Evolutionary conservation across 805 yeast genomes (phyloP).

Genomic region (Dipodascopsis uninucleata): DNA sequence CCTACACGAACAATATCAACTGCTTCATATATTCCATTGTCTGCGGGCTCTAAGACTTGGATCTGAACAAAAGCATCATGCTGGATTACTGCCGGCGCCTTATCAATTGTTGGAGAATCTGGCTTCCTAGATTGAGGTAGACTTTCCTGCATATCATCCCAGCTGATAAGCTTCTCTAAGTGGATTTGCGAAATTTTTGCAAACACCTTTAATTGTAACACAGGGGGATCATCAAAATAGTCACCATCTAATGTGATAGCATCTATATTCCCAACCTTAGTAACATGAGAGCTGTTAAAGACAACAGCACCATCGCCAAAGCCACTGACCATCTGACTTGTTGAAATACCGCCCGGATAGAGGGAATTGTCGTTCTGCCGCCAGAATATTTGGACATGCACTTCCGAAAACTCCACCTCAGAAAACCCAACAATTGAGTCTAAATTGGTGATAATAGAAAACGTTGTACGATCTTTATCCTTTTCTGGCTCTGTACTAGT

Average conservation of each 20-base stretch:
- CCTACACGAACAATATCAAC: constrained; percentile 14
- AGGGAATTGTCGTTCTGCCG: constrained; percentile 5
- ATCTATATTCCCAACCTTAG: constrained; percentile 1
- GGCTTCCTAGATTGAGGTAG: neutral
- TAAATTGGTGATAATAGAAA: constrained; percentile 14
- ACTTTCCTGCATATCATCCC: constrained; percentile 30
- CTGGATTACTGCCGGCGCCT: neutral
- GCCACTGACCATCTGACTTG: constrained; percentile 16
- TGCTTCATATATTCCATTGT: constrained; percentile 22
- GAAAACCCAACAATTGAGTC: constrained; percentile 24
- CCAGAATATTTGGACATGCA: constrained; percentile 23
- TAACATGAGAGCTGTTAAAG: constrained; percentile 18
- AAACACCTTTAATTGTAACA: constrained; percentile 20
- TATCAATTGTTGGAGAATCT: neutral
- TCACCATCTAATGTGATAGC: neutral
- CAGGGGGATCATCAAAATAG: constrained; percentile 1
- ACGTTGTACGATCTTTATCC: constrained; percentile 3
- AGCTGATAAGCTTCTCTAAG: constrained; percentile 27
- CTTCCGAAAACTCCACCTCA: constrained; percentile 29
- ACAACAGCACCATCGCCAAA: constrained; percentile 25
- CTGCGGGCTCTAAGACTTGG: constrained; percentile 20
- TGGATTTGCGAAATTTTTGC: constrained; percentile 23
- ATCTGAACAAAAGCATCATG: constrained; percentile 25
- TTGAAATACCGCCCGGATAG: constrained; percentile 21
- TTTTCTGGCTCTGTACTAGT: neutral